Base-by-base conservation (phyloP, 352 stramenopile species). In the Globisporangium ultimum region DNA sequence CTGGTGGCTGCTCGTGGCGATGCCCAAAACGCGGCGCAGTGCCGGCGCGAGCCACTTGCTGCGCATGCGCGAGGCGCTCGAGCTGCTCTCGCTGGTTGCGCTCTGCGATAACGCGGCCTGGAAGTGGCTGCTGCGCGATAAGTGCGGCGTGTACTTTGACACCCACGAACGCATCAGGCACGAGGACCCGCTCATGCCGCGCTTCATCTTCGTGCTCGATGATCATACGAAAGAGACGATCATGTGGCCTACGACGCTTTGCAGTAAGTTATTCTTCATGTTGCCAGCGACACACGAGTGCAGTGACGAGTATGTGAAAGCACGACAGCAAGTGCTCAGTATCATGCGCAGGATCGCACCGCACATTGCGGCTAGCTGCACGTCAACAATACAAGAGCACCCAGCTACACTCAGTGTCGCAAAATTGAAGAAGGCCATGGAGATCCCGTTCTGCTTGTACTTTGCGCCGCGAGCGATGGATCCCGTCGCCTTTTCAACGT, bases 181-280 rank as follows among this genome's bases (percentile, higher is more conserved):
- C 28, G 20, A 18, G 13, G 28, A 47, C 15, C 46, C 15, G 18
- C 53, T 65, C 20, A 24, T 24, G 17, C 53, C 64, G 13, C 63
- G 60, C 20, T 60, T 77, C 43, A 65, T 72, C 46, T 64, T 77
- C 46, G 51, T 70, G 54, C 51, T 74, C 41, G 63, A 77, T 54
- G 69, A 77, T 47, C 66, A 71, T 48, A 71, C 52, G 2, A 68
- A 67, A 17, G 63, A 69, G 48, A 72, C 69, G 48, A 40, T 63
- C 48, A 55, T 63, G 48, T 63, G 56, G 56, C 56, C 56, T n/a
- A 17, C 42, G 36, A 57, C 56, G 20, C 56, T 63, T 48, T 57
- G 56, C 42, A 54, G 40, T 36, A 55, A 63, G 24, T 46, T 63
- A 28, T 63, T 63, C 48, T 63, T 63, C 46, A 49, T 34, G n/a